Evolutionary conservation across 805 yeast genomes (phyloP).

Genomic region (Schwanniomyces sp.): DNA sequence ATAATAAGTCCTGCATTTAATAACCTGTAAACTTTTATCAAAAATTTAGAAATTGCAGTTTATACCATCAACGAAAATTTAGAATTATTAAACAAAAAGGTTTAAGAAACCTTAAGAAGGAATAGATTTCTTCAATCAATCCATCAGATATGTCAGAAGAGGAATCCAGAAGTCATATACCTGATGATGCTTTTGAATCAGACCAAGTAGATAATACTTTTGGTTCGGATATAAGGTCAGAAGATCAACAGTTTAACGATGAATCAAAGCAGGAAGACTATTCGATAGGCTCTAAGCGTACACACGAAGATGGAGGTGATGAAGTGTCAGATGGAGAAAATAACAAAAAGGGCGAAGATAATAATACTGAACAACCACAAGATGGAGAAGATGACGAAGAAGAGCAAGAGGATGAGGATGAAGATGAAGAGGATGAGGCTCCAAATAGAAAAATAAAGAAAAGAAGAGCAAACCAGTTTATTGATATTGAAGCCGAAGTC

Average conservation of each 20-base stretch:
- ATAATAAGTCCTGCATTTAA: neutral
- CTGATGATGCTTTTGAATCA: constrained; percentile 6
- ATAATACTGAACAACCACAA: constrained; percentile 12
- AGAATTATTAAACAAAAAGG: neutral
- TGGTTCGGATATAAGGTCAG: constrained; percentile 9
- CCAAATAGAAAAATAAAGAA: constrained; percentile 49
- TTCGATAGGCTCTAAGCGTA: constrained; percentile 7
- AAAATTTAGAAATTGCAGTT: neutral
- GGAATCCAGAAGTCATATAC: constrained; percentile 4
- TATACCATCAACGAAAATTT: neutral
- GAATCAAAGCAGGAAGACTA: constrained; percentile 1
- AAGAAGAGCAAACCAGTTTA: constrained; percentile 71
- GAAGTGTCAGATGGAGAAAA: constrained; percentile 12
- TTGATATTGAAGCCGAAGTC: constrained; percentile 97
- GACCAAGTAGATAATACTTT: constrained; percentile 4
- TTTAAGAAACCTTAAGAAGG: neutral
- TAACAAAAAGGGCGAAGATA: constrained; percentile 11
- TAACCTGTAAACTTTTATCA: neutral
- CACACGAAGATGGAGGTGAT: constrained; percentile 6
- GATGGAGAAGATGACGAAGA: constrained; percentile 30
- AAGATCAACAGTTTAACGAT: constrained; percentile 13
- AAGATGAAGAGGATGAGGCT: constrained; percentile 50
- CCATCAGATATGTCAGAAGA: constrained; percentile 9
- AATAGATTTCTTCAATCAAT: constrained; percentile 6
- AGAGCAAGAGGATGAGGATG: constrained; percentile 51